Percentiles rank a stretch among this genome's conserved stretches.
Conservation (phyloP, 768 basidiomycete species). For the Lentinula lateritia region DNA sequence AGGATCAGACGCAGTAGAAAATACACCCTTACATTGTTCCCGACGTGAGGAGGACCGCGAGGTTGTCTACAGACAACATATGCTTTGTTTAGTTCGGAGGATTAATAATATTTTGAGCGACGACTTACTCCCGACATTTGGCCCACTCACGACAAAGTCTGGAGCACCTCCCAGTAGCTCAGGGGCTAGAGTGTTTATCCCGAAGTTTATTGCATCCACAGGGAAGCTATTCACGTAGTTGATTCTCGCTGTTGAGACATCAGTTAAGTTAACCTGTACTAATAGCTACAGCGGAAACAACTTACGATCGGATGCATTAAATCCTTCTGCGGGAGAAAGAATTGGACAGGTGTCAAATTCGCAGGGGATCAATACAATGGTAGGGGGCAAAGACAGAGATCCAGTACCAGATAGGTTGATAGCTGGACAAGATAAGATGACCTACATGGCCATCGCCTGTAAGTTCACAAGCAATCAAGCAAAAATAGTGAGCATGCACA, state of each 20-base stretch:
- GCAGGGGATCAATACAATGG: slow-evolving; percentile 25
- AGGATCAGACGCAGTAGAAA: neutral
- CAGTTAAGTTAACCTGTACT: neutral
- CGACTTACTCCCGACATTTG: slow-evolving; percentile 38
- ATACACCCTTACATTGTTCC: neutral
- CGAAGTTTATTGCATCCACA: slow-evolving; percentile 29
- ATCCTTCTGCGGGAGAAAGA: slow-evolving; percentile 37
- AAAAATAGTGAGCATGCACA: neutral
- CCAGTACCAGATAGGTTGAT: slow-evolving; percentile 42
- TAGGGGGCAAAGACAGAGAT: slow-evolving; percentile 29
- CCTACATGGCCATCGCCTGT: slow-evolving; percentile 16
- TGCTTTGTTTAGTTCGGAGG: too few relatives aligned
- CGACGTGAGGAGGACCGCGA: neutral
- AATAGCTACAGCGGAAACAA: neutral
- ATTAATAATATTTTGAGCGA: neutral
- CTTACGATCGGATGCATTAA: slow-evolving; percentile 26
- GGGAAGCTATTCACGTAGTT: slow-evolving; percentile 35
- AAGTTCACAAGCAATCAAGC: neutral
- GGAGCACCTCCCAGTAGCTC: slow-evolving; percentile 31
- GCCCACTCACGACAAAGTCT: slow-evolving; percentile 41
- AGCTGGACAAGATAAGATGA: slow-evolving; percentile 42
- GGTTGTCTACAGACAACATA: slow-evolving; percentile 14
- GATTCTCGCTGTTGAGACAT: slow-evolving; percentile 19
- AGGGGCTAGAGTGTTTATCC: slow-evolving; percentile 41
- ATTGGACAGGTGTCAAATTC: slow-evolving; percentile 36